These are phyloP conservation scores for Linum usitatissimum DNA, from an alignment of 345 rosid genomes.

Conservation along the genomic window DNA sequence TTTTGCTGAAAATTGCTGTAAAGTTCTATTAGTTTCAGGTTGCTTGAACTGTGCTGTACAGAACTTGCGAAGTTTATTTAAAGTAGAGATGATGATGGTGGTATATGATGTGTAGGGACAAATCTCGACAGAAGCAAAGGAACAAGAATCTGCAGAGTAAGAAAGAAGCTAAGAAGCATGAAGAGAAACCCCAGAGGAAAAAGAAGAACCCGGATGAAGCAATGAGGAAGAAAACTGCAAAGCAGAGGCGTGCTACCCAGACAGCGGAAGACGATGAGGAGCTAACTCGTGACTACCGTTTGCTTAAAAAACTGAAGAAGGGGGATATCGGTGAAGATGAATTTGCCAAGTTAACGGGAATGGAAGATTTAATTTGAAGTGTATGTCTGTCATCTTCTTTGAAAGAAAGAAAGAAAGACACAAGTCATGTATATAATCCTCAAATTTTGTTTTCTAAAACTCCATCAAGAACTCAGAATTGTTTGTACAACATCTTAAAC, in stretches of 20 bases:
- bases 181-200: conserved; percentile 31
- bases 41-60: too few relatives aligned
- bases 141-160: conserved; percentile 46
- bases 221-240: conserved; percentile 61
- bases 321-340: conserved; percentile 66
- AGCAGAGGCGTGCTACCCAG: conserved; percentile 71
- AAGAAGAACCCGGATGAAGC: conserved; percentile 26
- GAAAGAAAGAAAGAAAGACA: too few relatives aligned
- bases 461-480: too few relatives aligned
- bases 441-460: too few relatives aligned
- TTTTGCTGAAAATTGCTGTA: background rate
- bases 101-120: conserved; percentile 44
- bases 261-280: conserved; percentile 68
- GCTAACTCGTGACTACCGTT: conserved; percentile 50
- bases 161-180: conserved; percentile 41
- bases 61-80: too few relatives aligned
- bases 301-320: conserved; percentile 51
- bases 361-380: conserved; percentile 46
- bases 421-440: too few relatives aligned
- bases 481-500: too few relatives aligned
- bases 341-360: conserved; percentile 56
- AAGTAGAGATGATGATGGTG: conserved; percentile 2
- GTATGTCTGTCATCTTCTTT: background rate
- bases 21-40: too few relatives aligned
- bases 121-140: conserved; percentile 78